Base-by-base conservation (phyloP, 345 rosid species). In the Combretum micranthum region DNA sequence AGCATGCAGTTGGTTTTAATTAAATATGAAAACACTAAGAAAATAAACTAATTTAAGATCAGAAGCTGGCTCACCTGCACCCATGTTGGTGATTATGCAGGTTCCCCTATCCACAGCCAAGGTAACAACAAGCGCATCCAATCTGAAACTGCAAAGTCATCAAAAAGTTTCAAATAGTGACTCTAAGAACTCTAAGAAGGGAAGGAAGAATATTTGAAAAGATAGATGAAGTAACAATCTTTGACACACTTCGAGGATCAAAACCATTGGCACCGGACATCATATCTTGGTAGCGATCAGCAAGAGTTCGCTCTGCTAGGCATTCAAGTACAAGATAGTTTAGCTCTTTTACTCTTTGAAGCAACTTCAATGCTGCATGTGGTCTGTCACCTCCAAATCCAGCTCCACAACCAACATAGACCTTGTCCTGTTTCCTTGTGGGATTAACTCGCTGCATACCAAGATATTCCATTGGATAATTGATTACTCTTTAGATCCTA, bases 331-430 rank as follows among this genome's bases (percentile, higher is more conserved):
- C 92, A 19, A 91, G 78, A 73, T 91, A 88, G 58, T 91, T 56
- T 13, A 91, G 70, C 64, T 79, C 70, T 55, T 71, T 53, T 21
- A 81, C 92, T 64, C 91, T 72, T 66, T 75, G 75, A 52, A 91
- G 96, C 79, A 91, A 65, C 80, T 82, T 91, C 19, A 82, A 80
- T 43, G 96, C 96, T 0, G 90, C 92, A 50, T 60, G 5, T 50
- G 95, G 88, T 64, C 98, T 74, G 76, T 88, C 92, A 15, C 98
- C 95, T 37, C 78, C 90, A 69, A 91, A 91, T 44, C 96, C 95
- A 69, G 98, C 96, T n/a, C 98, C 96, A 60, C 98, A 91, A 43
- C 98, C 98, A 20, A 88, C 72, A 68, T 61, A 74, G 25, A 88
- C 92, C 67, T 75, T 78, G 23, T 86, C 85, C 60, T 71, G 76